Base-by-base conservation (phyloP, 2,329 filamentous ascomycete genomes). In the Fusarium oxysporum region DNA sequence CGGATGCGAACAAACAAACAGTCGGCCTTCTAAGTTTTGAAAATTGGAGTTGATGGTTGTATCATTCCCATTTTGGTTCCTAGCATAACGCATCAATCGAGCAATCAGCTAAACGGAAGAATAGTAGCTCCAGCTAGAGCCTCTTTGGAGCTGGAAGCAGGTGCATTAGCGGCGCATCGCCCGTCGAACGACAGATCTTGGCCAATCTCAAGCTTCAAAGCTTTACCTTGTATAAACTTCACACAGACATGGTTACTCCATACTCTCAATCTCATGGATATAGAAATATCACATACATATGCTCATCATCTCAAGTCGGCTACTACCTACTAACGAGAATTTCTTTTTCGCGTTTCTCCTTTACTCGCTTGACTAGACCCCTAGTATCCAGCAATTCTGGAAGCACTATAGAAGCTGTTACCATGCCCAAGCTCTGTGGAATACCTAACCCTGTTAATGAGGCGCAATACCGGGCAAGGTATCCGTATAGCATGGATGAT, bases 111-210 rank as follows among this genome's bases (percentile, higher is more conserved):
- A 57, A 62, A 68, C 69, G 72, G 72, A 73, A 75, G 28, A 75
- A 75, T 35, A 69, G 72, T 65, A 73, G 72, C 72, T 75, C 72
- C 72, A 69, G 66, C 64, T 65, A 61, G 59, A 71, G 69, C 63
- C 58, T 68, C 69, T 51, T 61, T 44, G 16, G 51, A 57, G 57
- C 61, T 68, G 44, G 19, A 61, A 50, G 61, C 41, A 62, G 61
- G 37, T 73, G 61, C 71, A 74, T 70, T 70, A 72, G 68, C 65
- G 57, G 68, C 65, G 55, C 61, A 69, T 72, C 47, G 50, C 55
- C 38, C 59, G 41, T 40, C 58, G 28, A 69, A 41, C 53, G 38
- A 53, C n/a, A 62, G 51, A 37, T 59, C 33, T 32, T 35, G 53
- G 35, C 35, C 30, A 45, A 54, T n/a, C 62, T 68, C 41, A 60